Evolutionary conservation across 2,329 filamentous ascomycete species (phyloP).

Genomic region (Aspergillus aculeatinus): DNA sequence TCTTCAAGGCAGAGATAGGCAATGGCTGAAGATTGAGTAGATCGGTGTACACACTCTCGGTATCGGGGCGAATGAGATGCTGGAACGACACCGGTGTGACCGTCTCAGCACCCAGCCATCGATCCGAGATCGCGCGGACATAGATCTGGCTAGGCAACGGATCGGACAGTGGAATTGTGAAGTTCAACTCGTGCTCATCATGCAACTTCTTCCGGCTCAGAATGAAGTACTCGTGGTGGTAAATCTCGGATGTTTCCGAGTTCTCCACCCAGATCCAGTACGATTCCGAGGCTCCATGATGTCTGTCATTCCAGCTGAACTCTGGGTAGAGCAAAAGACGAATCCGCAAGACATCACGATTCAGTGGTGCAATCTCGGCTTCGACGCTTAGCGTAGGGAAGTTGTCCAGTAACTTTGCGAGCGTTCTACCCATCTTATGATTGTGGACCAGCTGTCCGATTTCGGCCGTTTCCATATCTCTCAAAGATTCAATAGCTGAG

Average conservation of each 20-base stretch:
- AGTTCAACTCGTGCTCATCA: conserved; percentile 96
- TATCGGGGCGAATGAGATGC: conserved; percentile 94
- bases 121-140: conserved; percentile 87
- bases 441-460: conserved; percentile 92
- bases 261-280: conserved; percentile 99
- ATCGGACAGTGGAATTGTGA: conserved; percentile 92
- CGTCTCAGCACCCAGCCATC: conserved; percentile 95
- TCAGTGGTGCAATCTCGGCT: conserved; percentile 91
- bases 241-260: conserved; percentile 95
- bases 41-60: conserved; percentile 95
- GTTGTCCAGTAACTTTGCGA: conserved; percentile 78
- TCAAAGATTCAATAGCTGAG: conserved; percentile 74
- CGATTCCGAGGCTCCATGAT: conserved; percentile 91
- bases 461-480: conserved; percentile 90
- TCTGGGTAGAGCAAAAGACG: conserved; percentile 82
- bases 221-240: conserved; percentile 96
- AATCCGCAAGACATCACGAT: conserved; percentile 91
- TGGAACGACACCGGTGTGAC: conserved; percentile 96
- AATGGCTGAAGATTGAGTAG: conserved; percentile 88
- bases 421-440: conserved; percentile 76
- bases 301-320: conserved; percentile 89
- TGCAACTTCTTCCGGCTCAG: conserved; percentile 84
- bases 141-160: conserved; percentile 95
- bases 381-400: conserved; percentile 92
- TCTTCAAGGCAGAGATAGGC: conserved; percentile 81